Evolutionary conservation across 2,329 filamentous ascomycete genomes (phyloP), one percentile per base, ranked within the genome.

Genomic region (Calonectria pseudoturangicola): DNA sequence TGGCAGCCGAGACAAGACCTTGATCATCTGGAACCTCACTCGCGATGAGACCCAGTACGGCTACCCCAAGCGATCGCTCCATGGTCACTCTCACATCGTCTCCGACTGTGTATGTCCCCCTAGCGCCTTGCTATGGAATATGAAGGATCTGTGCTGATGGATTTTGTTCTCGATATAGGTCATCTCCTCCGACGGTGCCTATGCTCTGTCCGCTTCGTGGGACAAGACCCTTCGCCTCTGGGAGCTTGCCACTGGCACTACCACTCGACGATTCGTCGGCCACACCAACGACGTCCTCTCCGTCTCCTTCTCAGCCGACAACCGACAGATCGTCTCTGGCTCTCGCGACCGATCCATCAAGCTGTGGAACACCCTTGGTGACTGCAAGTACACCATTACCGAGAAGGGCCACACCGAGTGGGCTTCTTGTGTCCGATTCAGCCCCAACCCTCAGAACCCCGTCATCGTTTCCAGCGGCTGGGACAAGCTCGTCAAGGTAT

Each of bases 321-420:
- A 98, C 94, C 94, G 97, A 86, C 97, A 98, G 92, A 98, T 99
- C 88, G 97, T 98, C 84, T 98, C 97, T 81, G 97, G 96, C 81
- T 98, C 97, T 79, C 96, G 97, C 87, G 97, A 99, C 92, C 94
- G 95, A 87, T 95, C 94, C 85, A 98, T 99, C 92, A 99, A 98
- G 95, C 93, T 99, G 84, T 99, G 97, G 97, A 99, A 99, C 92
- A 99, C 97, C 83, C 95, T 99, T 81, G 97, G 97, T 89, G 97
- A 99, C 93, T 99, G 97, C 96, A 99, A 99, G 92, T 99, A 93
- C 93, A 99, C 96, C 91, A 98, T 99, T 92, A 98, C 95, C 89
- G 97, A 99, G 87, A 99, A 99, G 94, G 97, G 97, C 87, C 97
- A 99, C 92, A 95, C 95, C 88, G 97, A 99, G 89, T 99, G 97